phyloP scores from a whole-genome alignment of 805 yeast genomes.

The Kuraishia hungarica region DNA sequence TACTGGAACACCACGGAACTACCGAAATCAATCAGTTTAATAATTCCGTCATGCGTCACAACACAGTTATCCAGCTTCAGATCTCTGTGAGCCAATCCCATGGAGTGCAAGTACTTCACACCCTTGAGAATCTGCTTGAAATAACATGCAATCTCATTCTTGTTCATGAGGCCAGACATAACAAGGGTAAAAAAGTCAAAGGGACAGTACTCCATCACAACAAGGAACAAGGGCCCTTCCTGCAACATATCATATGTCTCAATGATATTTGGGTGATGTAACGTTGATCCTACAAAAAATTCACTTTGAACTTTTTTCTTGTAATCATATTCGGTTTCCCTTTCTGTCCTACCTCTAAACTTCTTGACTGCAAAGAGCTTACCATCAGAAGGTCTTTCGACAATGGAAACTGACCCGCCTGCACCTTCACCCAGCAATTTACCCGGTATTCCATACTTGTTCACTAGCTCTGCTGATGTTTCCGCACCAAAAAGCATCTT shows the following conservation, averaged over 20 bases:
- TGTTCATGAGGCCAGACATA: slow-evolving; percentile 76
- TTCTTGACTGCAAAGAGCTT: slow-evolving; percentile 79
- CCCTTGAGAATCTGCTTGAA: slow-evolving; percentile 77
- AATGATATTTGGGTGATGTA: slow-evolving; percentile 73
- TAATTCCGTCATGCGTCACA: slow-evolving; percentile 61
- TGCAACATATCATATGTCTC: slow-evolving; percentile 73
- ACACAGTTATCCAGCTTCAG: slow-evolving; percentile 91
- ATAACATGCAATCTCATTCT: slow-evolving; percentile 67
- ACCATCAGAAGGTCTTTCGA: slow-evolving; percentile 51
- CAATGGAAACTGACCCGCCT: slow-evolving; percentile 84
- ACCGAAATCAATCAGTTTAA: slow-evolving; percentile 90
- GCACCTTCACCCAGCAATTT: slow-evolving; percentile 85
- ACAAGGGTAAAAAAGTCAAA: slow-evolving; percentile 89
- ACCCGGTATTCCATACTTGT: slow-evolving; percentile 71
- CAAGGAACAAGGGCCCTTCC: slow-evolving; percentile 53
- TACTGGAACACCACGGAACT: slow-evolving; percentile 78
- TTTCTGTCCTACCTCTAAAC: slow-evolving; percentile 57
- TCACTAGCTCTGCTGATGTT: slow-evolving; percentile 31
- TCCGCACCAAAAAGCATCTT: slow-evolving; percentile 29
- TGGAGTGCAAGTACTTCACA: slow-evolving; percentile 62
- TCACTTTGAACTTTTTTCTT: slow-evolving; percentile 75
- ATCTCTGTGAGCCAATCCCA: slow-evolving; percentile 91
- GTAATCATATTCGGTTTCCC: slow-evolving; percentile 63
- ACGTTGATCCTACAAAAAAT: slow-evolving; percentile 69
- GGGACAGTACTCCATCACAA: slow-evolving; percentile 90